phyloP scores from a whole-genome alignment of 345 rosid genomes.

The Populus nigra region DNA sequence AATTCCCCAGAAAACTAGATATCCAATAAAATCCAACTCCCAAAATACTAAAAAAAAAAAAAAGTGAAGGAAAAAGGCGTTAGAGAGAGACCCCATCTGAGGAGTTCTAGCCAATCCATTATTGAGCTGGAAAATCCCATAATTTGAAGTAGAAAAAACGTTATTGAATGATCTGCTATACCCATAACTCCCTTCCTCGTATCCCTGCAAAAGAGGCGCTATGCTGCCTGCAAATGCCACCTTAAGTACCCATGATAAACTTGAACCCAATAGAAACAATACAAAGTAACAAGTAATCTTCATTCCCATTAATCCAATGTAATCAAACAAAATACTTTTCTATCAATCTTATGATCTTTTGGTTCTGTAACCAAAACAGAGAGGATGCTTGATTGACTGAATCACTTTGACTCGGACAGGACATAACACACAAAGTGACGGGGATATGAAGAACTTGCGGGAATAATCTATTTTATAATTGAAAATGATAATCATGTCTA shows the following conservation, averaged over 20 bases:
- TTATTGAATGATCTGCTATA: constrained; percentile 43
- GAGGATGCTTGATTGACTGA: no score
- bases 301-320: not conserved
- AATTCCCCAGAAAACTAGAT: not conserved
- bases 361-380: no score
- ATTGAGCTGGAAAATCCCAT: constrained; percentile 72
- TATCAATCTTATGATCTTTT: no score
- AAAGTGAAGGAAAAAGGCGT: not conserved
- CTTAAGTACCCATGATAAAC: constrained; percentile 22
- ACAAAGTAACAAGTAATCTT: not conserved
- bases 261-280: not conserved
- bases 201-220: constrained; percentile 38
- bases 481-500: no score
- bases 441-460: no score
- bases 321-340: no score
- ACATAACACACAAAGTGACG: no score
- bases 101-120: constrained; percentile 88
- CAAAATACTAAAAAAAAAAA: not conserved
- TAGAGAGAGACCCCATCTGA: constrained; percentile 77
- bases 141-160: constrained; percentile 70
- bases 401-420: no score
- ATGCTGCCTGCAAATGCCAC: constrained; percentile 44
- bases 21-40: not conserved
- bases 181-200: constrained; percentile 24
- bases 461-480: no score